Percentiles rank a stretch among this genome's conserved stretches.
Evolutionary conservation across 164 flowering plant genomes (phyloP).

Genomic region (Tetrastigma voinierianum): DNA sequence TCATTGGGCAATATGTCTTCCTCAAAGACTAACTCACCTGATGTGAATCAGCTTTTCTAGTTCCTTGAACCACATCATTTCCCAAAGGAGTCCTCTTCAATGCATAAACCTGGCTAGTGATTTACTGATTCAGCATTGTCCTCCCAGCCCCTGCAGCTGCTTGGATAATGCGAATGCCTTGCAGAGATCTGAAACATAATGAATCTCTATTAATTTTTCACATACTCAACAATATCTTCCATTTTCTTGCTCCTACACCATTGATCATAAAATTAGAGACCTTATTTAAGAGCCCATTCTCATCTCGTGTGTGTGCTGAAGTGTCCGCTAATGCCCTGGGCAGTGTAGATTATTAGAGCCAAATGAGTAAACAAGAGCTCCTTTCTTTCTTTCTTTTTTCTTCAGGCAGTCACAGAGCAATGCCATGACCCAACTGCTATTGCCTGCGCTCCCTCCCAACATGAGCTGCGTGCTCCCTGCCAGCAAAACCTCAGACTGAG

Average conservation of each 20-base stretch:
- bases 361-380: constrained; percentile 77
- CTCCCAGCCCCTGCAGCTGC: constrained; percentile 91
- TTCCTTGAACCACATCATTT: constrained; percentile 74
- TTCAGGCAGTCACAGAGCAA: constrained; percentile 87
- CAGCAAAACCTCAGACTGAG: constrained; percentile 80
- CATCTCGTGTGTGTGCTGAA: too few relatives aligned
- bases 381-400: too few relatives aligned
- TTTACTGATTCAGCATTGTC: constrained; percentile 95
- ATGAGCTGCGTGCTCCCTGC: constrained; percentile 94
- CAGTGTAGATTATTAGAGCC: constrained; percentile 97
- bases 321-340: too few relatives aligned
- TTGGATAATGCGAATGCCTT: constrained; percentile 90
- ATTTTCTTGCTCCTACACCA: constrained; percentile 3
- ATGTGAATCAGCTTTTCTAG: constrained; percentile 62
- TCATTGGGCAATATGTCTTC: constrained; percentile 77
- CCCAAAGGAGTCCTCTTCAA: constrained; percentile 93
- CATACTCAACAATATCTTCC: constrained; percentile 9
- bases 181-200: constrained; percentile 70
- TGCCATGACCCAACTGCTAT: constrained; percentile 96
- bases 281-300: constrained; percentile 81
- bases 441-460: constrained; percentile 88
- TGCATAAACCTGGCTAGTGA: constrained; percentile 78
- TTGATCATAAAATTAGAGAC: constrained; percentile 31
- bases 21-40: constrained; percentile 81
- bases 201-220: constrained; percentile 14